Evolutionary conservation across 345 rosid species (phyloP).

Genomic region (Lumnitzera littorea): DNA sequence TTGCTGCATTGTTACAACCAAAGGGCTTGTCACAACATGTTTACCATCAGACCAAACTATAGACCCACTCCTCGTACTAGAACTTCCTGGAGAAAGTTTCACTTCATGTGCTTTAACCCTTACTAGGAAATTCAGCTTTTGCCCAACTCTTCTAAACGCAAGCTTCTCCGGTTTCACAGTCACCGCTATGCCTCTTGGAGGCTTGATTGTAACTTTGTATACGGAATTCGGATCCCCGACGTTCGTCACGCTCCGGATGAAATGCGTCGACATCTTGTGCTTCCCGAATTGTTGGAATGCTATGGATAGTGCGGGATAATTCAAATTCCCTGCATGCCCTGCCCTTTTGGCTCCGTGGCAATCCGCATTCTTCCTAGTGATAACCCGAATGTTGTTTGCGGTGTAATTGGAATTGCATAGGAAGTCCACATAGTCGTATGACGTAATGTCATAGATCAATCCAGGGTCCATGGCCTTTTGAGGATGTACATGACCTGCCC

Average conservation of each 20-base stretch:
- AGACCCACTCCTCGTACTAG: slow-evolving; percentile 55
- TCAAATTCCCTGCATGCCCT: slow-evolving; percentile 66
- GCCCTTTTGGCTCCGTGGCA: slow-evolving; percentile 62
- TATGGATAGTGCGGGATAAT: slow-evolving; percentile 65
- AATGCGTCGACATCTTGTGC: slow-evolving; percentile 53
- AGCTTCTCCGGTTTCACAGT: slow-evolving; percentile 59
- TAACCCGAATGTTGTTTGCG: slow-evolving; percentile 40
- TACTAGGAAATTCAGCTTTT: slow-evolving; percentile 63
- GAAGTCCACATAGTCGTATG: slow-evolving; percentile 66
- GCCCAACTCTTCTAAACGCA: slow-evolving; percentile 53
- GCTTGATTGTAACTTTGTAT: slow-evolving; percentile 36
- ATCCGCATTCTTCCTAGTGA: slow-evolving; percentile 54
- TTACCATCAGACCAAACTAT: slow-evolving; percentile 82
- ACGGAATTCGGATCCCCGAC: slow-evolving; percentile 56
- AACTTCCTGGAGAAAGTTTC: slow-evolving; percentile 48
- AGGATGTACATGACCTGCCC: slow-evolving; percentile 85
- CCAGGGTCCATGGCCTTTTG: slow-evolving; percentile 92
- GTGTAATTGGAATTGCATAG: slow-evolving; percentile 80
- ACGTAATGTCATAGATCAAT: slow-evolving; percentile 50
- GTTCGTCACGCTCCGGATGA: slow-evolving; percentile 74
- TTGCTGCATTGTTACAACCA: slow-evolving; percentile 88
- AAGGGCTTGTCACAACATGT: slow-evolving; percentile 69
- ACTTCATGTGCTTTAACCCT: slow-evolving; percentile 38
- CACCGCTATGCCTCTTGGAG: slow-evolving; percentile 55
- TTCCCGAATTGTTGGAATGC: slow-evolving; percentile 68